Percentiles rank a stretch among this genome's conserved stretches.
phyloP scores from a whole-genome alignment of 306 rosid genomes.

The Cucurbita moschata region DNA sequence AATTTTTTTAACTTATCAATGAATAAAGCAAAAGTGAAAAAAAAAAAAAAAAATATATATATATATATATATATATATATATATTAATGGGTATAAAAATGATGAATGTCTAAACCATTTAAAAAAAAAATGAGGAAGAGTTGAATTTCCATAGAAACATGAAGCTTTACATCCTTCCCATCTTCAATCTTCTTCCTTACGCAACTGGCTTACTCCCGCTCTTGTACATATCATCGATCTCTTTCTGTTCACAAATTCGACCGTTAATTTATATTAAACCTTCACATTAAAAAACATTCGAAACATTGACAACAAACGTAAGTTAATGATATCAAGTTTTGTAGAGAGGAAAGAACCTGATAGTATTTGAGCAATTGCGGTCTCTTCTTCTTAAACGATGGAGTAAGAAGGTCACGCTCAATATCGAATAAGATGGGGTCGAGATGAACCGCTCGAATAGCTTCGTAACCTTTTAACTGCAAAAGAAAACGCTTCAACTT shows the following conservation, averaged over 20 bases:
- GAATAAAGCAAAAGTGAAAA: neutral
- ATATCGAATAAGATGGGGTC: conserved; percentile 85
- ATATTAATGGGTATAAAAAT: neutral
- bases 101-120: neutral
- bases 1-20: too few species aligned
- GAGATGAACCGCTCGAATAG: conserved; percentile 59
- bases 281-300: too few species aligned
- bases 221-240: conserved; percentile 69
- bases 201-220: conserved; percentile 35
- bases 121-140: neutral
- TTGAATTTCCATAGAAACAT: neutral
- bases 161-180: neutral
- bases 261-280: neutral
- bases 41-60: too few species aligned
- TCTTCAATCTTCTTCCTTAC: conserved; percentile 13
- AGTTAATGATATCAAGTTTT: neutral
- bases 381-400: conserved; percentile 88
- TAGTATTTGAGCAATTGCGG: conserved; percentile 80
- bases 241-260: conserved; percentile 21
- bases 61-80: too few species aligned
- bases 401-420: conserved; percentile 88
- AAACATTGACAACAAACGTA: neutral
- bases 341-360: conserved; percentile 27
- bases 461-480: conserved; percentile 92
- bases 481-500: conserved; percentile 10